Evolutionary conservation across 2,329 filamentous ascomycete species (phyloP).

Genomic region (Beauveria scarabaeidicola): DNA sequence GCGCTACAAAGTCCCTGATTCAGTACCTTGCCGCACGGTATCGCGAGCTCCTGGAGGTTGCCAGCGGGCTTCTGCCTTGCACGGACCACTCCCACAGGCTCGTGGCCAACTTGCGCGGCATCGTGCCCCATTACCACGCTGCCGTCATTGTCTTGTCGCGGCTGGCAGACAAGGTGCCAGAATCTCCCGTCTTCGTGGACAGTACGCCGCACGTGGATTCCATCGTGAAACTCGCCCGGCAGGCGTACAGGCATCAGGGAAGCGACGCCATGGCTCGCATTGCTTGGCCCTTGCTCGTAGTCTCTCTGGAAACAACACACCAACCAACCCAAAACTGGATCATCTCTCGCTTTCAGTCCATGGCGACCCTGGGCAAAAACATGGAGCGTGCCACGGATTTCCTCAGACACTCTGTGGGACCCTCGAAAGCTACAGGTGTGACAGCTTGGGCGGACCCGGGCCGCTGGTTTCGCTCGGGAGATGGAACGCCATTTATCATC

Average conservation of each 20-base stretch:
- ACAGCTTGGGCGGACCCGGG: neutral
- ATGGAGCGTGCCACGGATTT: slow-evolving; percentile 23
- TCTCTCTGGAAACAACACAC: slow-evolving; percentile 25
- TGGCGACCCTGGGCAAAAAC: slow-evolving; percentile 24
- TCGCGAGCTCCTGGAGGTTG: slow-evolving; percentile 20
- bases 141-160: slow-evolving; percentile 20
- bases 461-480: neutral
- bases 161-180: slow-evolving; percentile 4
- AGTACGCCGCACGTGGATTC: neutral
- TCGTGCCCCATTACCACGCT: slow-evolving; percentile 27
- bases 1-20: slow-evolving; percentile 16
- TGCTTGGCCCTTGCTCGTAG: slow-evolving; percentile 28
- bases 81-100: slow-evolving; percentile 22
- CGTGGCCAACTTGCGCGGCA: slow-evolving; percentile 25
- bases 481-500: neutral
- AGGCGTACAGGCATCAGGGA: slow-evolving; percentile 24
- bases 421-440: neutral
- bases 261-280: slow-evolving; percentile 23
- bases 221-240: slow-evolving; percentile 25
- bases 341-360: slow-evolving; percentile 20
- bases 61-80: slow-evolving; percentile 17
- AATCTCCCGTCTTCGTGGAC: neutral
- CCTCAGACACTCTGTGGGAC: slow-evolving; percentile 5
- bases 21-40: slow-evolving; percentile 17
- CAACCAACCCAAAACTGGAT: slow-evolving; percentile 25